Percentiles rank a stretch among this genome's conserved stretches.
Evolutionary conservation across 306 rosid species (phyloP).

Genomic region (Notholithocarpus densiflorus): DNA sequence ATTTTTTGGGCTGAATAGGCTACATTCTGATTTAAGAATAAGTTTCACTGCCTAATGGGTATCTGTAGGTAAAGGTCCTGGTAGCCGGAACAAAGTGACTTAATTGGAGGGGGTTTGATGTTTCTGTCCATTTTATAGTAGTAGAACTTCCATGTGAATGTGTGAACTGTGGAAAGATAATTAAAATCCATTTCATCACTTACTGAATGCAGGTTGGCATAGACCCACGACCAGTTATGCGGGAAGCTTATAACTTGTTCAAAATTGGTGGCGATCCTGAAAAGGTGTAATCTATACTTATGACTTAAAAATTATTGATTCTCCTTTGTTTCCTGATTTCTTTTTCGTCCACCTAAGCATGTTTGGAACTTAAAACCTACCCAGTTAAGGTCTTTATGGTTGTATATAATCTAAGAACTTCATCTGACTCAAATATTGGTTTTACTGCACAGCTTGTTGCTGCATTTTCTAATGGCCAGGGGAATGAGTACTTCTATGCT

Average conservation of each 20-base stretch:
- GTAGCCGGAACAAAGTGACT: not conserved
- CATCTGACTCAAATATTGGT: slow-evolving; percentile 34
- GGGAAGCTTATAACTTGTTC: slow-evolving; percentile 72
- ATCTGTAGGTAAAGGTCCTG: not conserved
- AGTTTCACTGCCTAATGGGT: not conserved
- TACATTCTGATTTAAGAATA: not conserved
- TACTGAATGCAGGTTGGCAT: slow-evolving; percentile 68
- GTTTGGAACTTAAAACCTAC: not conserved
- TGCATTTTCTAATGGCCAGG: slow-evolving; percentile 63
- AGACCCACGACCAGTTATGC: slow-evolving; percentile 81
- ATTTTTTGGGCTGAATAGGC: no score
- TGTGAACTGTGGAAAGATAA: not conserved
- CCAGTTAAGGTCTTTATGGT: not conserved
- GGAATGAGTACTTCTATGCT: slow-evolving; percentile 65
- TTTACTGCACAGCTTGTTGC: slow-evolving; percentile 61
- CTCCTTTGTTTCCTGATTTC: not conserved
- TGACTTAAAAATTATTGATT: not conserved
- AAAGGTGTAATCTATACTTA: slow-evolving; percentile 41
- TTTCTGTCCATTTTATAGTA: not conserved
- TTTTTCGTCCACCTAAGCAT: not conserved
- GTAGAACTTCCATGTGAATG: not conserved
- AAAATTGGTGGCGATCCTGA: slow-evolving; percentile 88
- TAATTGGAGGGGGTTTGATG: not conserved
- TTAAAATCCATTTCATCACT: not conserved
- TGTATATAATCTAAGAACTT: not conserved